Evolutionary conservation across 352 stramenopile genomes (phyloP).

Genomic region (Thraustochytrium sp.): DNA sequence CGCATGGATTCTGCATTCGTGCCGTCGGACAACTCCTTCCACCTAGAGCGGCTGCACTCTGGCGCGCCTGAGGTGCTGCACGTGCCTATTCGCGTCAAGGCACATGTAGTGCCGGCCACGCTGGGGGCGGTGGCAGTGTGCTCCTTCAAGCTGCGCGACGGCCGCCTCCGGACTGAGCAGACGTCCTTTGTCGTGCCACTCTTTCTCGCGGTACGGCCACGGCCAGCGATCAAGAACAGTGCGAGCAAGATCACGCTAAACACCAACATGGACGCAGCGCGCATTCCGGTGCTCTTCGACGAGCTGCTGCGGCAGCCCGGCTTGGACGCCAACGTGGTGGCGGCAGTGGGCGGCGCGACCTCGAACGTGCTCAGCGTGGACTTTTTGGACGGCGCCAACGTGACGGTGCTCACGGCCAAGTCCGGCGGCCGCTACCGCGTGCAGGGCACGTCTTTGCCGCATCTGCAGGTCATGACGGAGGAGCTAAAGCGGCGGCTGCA

Average conservation of each 20-base stretch:
- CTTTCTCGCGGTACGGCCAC: conserved; percentile 62
- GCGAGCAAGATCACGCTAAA: conserved; percentile 78
- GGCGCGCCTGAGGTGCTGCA: not conserved
- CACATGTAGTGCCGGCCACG: not conserved
- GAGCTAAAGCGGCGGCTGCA: conserved; percentile 66
- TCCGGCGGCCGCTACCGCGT: conserved; percentile 75
- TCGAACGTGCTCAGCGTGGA: conserved; percentile 76
- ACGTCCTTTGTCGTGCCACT: conserved; percentile 65
- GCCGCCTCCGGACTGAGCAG: conserved; percentile 64
- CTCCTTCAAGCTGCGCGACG: conserved; percentile 65
- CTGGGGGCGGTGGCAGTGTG: conserved; percentile 58
- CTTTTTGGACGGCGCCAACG: conserved; percentile 73
- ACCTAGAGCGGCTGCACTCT: not conserved
- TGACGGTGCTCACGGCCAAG: conserved; percentile 79
- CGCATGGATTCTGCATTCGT: not conserved
- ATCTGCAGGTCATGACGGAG: conserved; percentile 67
- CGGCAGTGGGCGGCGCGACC: conserved; percentile 59
- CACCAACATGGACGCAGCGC: conserved; percentile 69
- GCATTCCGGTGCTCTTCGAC: conserved; percentile 68
- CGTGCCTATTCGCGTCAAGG: conserved; percentile 1
- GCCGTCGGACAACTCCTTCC: not conserved
- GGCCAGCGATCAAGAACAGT: conserved; percentile 67
- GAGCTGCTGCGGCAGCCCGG: conserved; percentile 74
- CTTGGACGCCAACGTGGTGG: conserved; percentile 61
- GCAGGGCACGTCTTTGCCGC: conserved; percentile 70